Conservation (phyloP, 208 protist species). For the Naegleria gruberi region DNA sequence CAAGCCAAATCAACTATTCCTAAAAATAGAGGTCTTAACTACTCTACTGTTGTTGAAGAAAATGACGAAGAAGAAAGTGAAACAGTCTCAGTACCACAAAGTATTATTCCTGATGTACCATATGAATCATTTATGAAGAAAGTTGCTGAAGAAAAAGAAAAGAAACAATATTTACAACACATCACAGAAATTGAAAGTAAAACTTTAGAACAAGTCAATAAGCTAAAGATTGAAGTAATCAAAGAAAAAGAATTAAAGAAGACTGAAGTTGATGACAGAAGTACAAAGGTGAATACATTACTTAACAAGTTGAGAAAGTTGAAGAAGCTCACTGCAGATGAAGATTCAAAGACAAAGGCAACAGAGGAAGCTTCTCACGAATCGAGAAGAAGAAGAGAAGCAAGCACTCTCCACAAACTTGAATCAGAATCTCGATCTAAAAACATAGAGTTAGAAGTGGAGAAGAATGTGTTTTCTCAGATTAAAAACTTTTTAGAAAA, state of each 20-base stretch:
- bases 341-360: background rate
- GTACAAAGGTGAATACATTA: background rate
- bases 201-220: background rate
- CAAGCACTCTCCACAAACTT: background rate
- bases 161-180: background rate
- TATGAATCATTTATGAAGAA: slow-evolving; percentile 10
- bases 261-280: background rate
- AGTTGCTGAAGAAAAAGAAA: background rate
- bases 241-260: slow-evolving; percentile 12
- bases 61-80: background rate
- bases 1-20: background rate
- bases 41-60: background rate
- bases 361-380: background rate
- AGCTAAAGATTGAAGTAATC: background rate
- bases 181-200: background rate
- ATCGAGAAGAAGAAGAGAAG: slow-evolving; percentile 8
- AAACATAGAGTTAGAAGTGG: slow-evolving; percentile 1
- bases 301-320: slow-evolving; percentile 7
- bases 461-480: background rate
- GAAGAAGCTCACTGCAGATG: slow-evolving; percentile 2
- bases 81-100: background rate
- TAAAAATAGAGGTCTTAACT: background rate
- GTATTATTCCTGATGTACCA: background rate
- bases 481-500: slow-evolving; percentile 13
- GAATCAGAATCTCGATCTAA: background rate